phyloP scores from a whole-genome alignment of 768 basidiomycete species.

The Boletus insuetus region DNA sequence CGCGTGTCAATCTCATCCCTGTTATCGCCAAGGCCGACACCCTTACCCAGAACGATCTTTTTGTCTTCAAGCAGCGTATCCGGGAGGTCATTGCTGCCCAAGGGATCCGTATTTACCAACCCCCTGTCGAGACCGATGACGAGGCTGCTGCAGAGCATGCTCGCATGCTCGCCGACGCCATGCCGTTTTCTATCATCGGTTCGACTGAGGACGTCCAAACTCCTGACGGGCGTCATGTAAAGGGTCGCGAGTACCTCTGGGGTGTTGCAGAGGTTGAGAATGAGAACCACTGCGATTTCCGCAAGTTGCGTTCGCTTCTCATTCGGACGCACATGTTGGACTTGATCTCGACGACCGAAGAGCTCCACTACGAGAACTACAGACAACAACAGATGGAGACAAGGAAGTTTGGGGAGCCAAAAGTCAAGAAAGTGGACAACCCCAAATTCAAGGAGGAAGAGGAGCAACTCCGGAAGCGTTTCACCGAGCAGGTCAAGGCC shows the following conservation, averaged over 20 bases:
- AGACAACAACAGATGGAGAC: constrained; percentile 99
- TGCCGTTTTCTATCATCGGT: constrained; percentile 99
- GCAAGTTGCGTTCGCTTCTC: constrained; percentile 90
- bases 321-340: constrained; percentile 99
- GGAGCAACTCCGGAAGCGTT: constrained; percentile 92
- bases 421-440: constrained; percentile 98
- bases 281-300: constrained; percentile 99
- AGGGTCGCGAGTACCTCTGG: constrained; percentile 98
- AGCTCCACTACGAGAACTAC: constrained; percentile 97
- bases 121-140: constrained; percentile 87
- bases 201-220: constrained; percentile 94
- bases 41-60: constrained; percentile 89
- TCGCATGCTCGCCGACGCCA: constrained; percentile 80
- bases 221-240: constrained; percentile 86
- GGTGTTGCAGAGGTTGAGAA: constrained; percentile 99
- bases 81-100: constrained; percentile 90
- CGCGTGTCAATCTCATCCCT: constrained; percentile 96
- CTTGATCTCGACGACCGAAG: constrained; percentile 93
- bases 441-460: constrained; percentile 99
- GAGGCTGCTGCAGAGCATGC: constrained; percentile 87
- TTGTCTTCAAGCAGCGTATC: constrained; percentile 90
- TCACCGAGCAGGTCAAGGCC: constrained; percentile 99
- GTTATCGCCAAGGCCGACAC: constrained; percentile 98
- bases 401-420: constrained; percentile 96
- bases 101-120: constrained; percentile 92